Evolutionary conservation across 1,284 basidiomycete genomes (phyloP), one percentile per base, ranked within the genome.

Genomic region (Rhodotorula sp.): DNA sequence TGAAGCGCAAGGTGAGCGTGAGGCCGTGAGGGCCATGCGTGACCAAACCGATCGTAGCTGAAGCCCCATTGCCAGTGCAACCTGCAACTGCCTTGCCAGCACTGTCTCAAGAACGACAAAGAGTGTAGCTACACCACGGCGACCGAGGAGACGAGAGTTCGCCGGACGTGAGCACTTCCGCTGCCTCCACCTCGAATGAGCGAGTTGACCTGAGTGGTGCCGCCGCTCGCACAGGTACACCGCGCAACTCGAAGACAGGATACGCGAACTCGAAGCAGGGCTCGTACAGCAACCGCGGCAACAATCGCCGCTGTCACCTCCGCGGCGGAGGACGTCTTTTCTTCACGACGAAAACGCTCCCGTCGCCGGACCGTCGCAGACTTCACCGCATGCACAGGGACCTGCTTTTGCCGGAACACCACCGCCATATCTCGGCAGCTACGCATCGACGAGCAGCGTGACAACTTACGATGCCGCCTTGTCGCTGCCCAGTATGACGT

Each of bases 71-170:
- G 8, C 5, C 53, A 54, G 53, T 54, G 53, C 14, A 54, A 54
- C 26, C 26, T 54, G 53, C 53, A 29, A 29, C 7, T 54, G 26
- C 53, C 53, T 17, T 54, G 53, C 53, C 53, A 54, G 26, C 53
- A 54, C 53, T 54, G 53, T 26, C 53, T 54, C 14, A 54, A 54
- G n/a, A 54, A 54, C 53, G 53, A 54, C n/a, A 54, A 54, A 17
- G 53, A 54, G n/a, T 54, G 53, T 17, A 26, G 29, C 12, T 54
- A 54, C 17, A 26, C 53, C 15, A 54, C 53, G 26, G 29, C n/a
- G 26, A 15, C n/a, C 53, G 53, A 29, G 18, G 53, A 54, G 18
- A 26, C 26, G 8, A 54, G 26, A 54, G 17, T 17, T n/a, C 24
- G 53, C n/a, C n/a, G 53, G 6, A 29, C 53, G 53, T 54, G 18